Evolutionary conservation across 768 basidiomycete genomes (phyloP).

Genomic region (Lentinula aciculospora): DNA sequence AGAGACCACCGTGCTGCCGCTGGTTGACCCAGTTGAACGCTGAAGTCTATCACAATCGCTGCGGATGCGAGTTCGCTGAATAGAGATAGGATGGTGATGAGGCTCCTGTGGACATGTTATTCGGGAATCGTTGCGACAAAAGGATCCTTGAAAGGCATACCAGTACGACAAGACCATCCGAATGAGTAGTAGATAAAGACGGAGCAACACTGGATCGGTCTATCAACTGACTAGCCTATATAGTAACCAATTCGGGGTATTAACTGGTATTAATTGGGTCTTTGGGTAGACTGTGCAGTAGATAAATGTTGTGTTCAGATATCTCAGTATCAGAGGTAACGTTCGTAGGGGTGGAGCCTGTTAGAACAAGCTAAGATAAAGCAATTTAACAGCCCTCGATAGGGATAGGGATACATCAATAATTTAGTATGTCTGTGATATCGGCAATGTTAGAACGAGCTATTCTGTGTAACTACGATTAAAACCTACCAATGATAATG

Average conservation of each 20-base stretch:
- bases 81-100: background rate
- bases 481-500: background rate
- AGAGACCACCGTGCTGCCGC: background rate
- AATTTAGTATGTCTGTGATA: background rate
- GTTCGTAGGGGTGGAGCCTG: too few species aligned
- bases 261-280: too few species aligned
- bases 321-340: too few species aligned
- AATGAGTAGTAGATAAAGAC: background rate
- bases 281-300: too few species aligned
- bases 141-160: background rate
- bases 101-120: background rate
- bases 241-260: too few species aligned
- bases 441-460: background rate
- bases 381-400: background rate
- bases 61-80: background rate
- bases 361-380: background rate
- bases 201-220: background rate
- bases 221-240: too few species aligned
- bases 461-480: background rate
- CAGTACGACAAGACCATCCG: background rate
- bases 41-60: background rate
- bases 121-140: background rate
- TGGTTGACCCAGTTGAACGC: background rate
- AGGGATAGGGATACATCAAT: background rate
- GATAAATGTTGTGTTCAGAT: too few species aligned